Evolutionary conservation across 352 stramenopile species (phyloP), one percentile per base, ranked within the genome.

Genomic region (Phytophthora quininea): DNA sequence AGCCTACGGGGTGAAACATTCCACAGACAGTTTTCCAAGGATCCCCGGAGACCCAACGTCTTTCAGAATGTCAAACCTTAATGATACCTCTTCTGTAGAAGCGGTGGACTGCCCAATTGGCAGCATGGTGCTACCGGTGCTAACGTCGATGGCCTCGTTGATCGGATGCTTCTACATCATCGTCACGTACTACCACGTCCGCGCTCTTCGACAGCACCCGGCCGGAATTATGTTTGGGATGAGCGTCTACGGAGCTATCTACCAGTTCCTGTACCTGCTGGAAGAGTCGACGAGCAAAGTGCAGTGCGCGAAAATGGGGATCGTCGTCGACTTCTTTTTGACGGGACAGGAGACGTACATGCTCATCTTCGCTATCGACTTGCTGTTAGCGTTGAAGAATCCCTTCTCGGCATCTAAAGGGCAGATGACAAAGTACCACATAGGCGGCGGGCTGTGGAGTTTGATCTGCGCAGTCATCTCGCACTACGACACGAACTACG

Each of bases 181-280:
- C 33, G 72, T 64, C 42, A 91, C 84, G 9, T 95, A 91, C 59
- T 75, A 79, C 54, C 86, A 83, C 52, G 75, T 93, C 1, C 61
- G 76, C 11, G 86, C 84, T 45, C 64, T 95, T 59, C 80, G 86
- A 45, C 86, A 93, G 50, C 86, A 95, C 31, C 86, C 86, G 0
- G 86, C 86, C n/a, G 86, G 85, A 31, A 92, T 95, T 69, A 95
- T 95, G 86, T 89, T 92, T 49, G 84, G 86, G 42, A 95, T 95
- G 86, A 92, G 82, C 62, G 62, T 95, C 35, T 95, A 95, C 52
- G 80, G 86, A 55, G 86, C 81, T 2, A 80, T 95, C 46, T 95
- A 95, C 50, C 86, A 95, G 54, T 92, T 93, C 31, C 66, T 95
- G 11, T 95, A 85, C 60, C 53, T 95, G 30, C 58, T 95, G 38